These are phyloP conservation scores for Lepiota subincarnata DNA, from an alignment of 768 basidiomycete species.

Conservation along the genomic window DNA sequence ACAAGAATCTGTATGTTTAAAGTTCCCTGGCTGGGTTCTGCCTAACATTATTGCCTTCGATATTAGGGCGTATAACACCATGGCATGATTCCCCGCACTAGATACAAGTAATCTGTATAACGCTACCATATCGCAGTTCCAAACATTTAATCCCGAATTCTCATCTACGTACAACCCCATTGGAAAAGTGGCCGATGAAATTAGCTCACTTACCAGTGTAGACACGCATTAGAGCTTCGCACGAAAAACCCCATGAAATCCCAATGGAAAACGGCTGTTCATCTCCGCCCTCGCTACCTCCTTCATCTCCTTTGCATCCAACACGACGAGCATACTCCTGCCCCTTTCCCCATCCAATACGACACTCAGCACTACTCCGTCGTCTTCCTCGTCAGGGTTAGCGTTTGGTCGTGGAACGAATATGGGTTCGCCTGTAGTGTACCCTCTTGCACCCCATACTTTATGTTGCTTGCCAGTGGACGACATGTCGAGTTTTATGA, in stretches of 20 bases:
- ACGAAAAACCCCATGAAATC: conserved; percentile 1
- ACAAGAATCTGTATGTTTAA: conserved; percentile 28
- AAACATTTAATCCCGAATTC: too few species aligned
- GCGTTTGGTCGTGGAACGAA: neutral
- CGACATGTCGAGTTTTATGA: conserved; percentile 6
- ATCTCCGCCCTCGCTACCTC: conserved; percentile 9
- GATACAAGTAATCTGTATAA: too few species aligned
- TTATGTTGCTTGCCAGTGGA: neutral
- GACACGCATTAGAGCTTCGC: too few species aligned
- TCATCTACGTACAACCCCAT: too few species aligned
- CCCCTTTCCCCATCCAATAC: neutral
- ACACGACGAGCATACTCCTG: conserved; percentile 6
- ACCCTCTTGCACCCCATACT: conserved; percentile 2
- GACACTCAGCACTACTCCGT: conserved; percentile 1
- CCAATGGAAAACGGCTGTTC: neutral
- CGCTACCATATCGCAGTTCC: too few species aligned
- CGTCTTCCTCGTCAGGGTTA: neutral
- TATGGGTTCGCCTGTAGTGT: conserved; percentile 6
- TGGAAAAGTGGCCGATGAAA: too few species aligned
- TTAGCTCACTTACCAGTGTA: too few species aligned
- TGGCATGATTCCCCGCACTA: too few species aligned
- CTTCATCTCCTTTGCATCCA: conserved; percentile 2
- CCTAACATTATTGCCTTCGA: too few species aligned
- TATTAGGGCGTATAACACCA: too few species aligned
- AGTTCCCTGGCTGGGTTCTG: neutral